Base-by-base conservation (phyloP, 2,329 filamentous ascomycete species). In the Colletotrichum sp. region DNA sequence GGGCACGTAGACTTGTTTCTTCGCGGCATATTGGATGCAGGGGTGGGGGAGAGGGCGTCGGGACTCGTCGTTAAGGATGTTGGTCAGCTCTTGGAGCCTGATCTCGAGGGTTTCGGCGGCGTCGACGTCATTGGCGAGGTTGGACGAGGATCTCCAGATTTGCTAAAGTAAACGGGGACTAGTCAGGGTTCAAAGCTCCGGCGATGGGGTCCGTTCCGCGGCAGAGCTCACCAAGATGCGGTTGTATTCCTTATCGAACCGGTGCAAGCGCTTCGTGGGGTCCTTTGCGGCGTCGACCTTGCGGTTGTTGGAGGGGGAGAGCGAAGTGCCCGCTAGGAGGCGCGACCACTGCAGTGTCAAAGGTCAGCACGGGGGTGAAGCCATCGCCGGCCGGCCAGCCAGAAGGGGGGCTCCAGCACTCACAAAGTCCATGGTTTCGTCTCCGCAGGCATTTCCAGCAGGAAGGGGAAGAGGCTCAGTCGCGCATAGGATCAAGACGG, bases 11-110 rank as follows among this genome's bases (percentile, higher is more conserved):
- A 98, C 94, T 83, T 98, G 95, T 80, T 96, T 95, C 70, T 93
- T 92, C 44, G 95, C 93, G 76, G 95, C 95, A 85, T 96, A 98
- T 80, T 93, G 90, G 49, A 99, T 95, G 86, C 97, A 99, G 6
- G 96, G 94, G 84, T 99, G 96, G 8, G 96, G 96, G 30, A 96
- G 91, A 7, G 96, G 95, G 59, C 95, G 93, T 79, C 96, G 94
- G 76, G 95, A 95, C 86, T 99, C 96, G 86, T 98, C 96, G 86
- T 92, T 93, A 78, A 99, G 93, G 80, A 98, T 93, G 79, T 89
- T 90, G 79, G 91, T 93, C 57, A 93, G 88, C 80, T 92, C 90
- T 79, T 93, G 91, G 30, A 93, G 89, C 73, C 90, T 89, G 78
- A 90, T 88, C 82, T 93, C 91, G 82, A 93, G 88, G 72, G 88